Evolutionary conservation across 2,329 filamentous ascomycete species (phyloP), one percentile per base, ranked within the genome.

Genomic region (Mycosphaerella sp.): DNA sequence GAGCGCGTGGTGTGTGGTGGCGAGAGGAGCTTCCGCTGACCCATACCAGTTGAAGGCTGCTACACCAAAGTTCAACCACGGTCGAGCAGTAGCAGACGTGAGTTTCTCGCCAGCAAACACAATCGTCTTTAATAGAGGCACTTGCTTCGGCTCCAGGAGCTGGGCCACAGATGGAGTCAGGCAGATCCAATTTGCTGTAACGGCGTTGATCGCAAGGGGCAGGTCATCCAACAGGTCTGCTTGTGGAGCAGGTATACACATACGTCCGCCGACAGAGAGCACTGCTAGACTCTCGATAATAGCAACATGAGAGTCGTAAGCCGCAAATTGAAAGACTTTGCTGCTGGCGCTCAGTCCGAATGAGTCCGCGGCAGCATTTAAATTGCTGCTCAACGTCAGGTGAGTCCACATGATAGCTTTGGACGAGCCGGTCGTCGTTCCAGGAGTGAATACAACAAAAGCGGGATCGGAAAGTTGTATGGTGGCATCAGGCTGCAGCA

Each of bases 21-120:
- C 51, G 34, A 51, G 31, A 43, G 52, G 23, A 38, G 40, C 59
- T 43, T 76, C 74, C 1, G 70, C 71, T 3, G 74, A 74, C 3
- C 74, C 74, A 51, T 76, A 77, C 1, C 66, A 68, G 31, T 73
- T 73, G 34, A 75, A 66, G 0, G 76, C 63, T n/a, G 65, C 66
- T 12, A 70, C 65, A 12, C 50, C 26, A 11, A 36, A 43, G 26
- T 46, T 8, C 6, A 47, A 45, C 50, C 51, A 48, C 8, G 51
- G 41, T n/a, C 32, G 32, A 4, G 51, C 48, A 17, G 53, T 47
- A 12, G 53, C 51, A 12, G 53, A 51, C 2, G 48, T 56, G 7
- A 59, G 51, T 32, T 50, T 53, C 44, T 59, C 56, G 17, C 56
- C 56, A 38, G 52, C 51, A 42, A 59, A 50, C n/a, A 47, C 56